Evolutionary conservation across 1,284 basidiomycete species (phyloP), one percentile per base, ranked within the genome.

Genomic region (Veloporphyrellus conicus): DNA sequence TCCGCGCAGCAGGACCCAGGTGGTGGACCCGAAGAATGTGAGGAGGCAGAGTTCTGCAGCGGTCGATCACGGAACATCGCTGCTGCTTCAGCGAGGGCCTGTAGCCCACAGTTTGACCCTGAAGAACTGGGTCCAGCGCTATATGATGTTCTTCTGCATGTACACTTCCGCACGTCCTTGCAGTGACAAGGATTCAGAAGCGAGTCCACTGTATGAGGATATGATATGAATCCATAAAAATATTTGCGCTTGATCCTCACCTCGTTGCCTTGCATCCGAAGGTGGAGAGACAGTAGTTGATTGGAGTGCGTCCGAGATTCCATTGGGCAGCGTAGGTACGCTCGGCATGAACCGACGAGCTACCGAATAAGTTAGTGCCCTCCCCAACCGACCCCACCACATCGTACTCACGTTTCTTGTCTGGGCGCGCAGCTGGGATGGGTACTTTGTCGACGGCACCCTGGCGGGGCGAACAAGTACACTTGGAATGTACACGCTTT

Each of bases 401-500:
- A 38, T 35, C 43, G 23, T 42, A 66, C 76, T 40, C 58, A 84
- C 83, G 71, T 70, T 83, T 84, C 47, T 69, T 73, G 41, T 72
- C 70, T 29, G 75, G 68, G 14, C 54, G 67, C 43, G 48, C 61
- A 28, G 68, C 64, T 33, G 69, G 67, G 36, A 68, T 64, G 23
- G 59, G 67, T 28, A 58, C 61, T 40, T 55, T 68, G 59, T 77
- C 68, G 22, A 64, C 61, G n/a, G 61, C 64, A 15, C 71, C 66
- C 46, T 62, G 57, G 18, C 71, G 63, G 4, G 67, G 54, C 6
- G 53, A 68, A 53, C 87, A 89, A 42, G 75, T 78, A 62, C 87
- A 89, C 55, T 85, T 86, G 11, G 85, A 84, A 59, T 89, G 86
- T 20, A 87, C 71, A 53, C 75, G 78, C 63, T 82, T 84, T 28